These are phyloP conservation scores for Phenoliferia sp. DNA, from an alignment of 1,284 basidiomycete species.

Conservation along the genomic window DNA sequence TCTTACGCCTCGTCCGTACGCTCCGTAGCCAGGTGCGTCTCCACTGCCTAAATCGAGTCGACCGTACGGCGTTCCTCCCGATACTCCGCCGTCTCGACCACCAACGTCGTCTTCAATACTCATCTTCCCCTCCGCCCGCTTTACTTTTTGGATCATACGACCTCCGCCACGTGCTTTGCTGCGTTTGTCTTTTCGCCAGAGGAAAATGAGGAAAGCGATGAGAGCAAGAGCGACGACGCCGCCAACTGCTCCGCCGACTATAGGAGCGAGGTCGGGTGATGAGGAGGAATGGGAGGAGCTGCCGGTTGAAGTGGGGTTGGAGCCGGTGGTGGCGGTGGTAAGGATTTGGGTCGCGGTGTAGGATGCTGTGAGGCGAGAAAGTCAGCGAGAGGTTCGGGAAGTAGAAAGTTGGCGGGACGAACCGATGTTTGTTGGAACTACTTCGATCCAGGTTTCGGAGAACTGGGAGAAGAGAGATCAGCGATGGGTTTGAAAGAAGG, in stretches of 20 bases:
- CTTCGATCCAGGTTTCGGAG: conserved; percentile 25
- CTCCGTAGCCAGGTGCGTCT: too few species aligned
- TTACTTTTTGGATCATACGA: conserved; percentile 10
- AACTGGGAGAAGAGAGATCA: neutral
- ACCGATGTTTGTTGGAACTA: conserved; percentile 15
- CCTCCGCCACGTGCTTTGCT: conserved; percentile 13
- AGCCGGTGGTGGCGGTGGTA: neutral
- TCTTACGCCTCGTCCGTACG: too few species aligned
- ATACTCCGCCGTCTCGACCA: too few species aligned
- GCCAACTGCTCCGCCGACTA: conserved; percentile 28
- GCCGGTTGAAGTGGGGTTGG: neutral
- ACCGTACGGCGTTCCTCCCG: too few species aligned
- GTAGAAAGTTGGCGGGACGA: neutral
- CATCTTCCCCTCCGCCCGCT: conserved; percentile 15
- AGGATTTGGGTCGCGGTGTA: neutral
- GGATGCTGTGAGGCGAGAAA: neutral
- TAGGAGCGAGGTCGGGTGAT: conserved; percentile 9
- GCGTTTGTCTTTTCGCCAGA: conserved; percentile 24
- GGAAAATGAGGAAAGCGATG: conserved; percentile 27
- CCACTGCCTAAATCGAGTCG: too few species aligned
- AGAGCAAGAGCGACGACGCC: conserved; percentile 21
- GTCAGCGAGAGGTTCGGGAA: neutral
- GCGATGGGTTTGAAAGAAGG: neutral
- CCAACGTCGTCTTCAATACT: conserved; percentile 29
- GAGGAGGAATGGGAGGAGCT: neutral